These are phyloP conservation scores for Echinochloa phyllopogon DNA, from an alignment of 176 grass and related monocot species.

Conservation along the genomic window DNA sequence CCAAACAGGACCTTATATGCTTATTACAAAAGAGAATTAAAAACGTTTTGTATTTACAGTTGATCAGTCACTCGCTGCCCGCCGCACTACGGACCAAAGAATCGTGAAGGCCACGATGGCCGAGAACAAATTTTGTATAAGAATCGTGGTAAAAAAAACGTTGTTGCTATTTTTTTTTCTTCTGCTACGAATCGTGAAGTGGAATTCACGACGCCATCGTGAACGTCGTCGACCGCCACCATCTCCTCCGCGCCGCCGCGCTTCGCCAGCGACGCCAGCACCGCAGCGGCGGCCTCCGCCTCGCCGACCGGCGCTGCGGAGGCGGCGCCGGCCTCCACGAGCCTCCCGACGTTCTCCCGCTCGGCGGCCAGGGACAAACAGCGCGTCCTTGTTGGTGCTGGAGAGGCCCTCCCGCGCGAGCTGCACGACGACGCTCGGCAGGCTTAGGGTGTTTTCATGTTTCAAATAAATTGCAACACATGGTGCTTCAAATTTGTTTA, in stretches of 20 bases:
- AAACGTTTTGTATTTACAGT: slow-evolving; percentile 47
- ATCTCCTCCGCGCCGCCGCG: slow-evolving; percentile 85
- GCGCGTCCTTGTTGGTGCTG: slow-evolving; percentile 80
- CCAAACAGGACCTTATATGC: no score
- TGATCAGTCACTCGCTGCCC: slow-evolving; percentile 23
- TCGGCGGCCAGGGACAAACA: slow-evolving; percentile 77
- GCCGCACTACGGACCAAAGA: slow-evolving; percentile 27
- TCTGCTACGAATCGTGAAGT: slow-evolving; percentile 19
- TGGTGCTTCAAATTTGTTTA: no score
- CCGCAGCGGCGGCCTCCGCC: slow-evolving; percentile 62
- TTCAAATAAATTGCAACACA: no score
- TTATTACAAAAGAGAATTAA: background rate
- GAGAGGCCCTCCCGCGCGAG: slow-evolving; percentile 58
- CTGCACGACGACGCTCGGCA: slow-evolving; percentile 57
- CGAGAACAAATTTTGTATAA: slow-evolving; percentile 54
- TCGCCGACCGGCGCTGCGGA: slow-evolving; percentile 44
- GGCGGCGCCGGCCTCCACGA: slow-evolving; percentile 62
- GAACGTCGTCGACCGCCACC: slow-evolving; percentile 41
- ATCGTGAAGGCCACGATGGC: slow-evolving; percentile 13
- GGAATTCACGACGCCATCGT: slow-evolving; percentile 31
- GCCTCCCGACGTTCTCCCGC: slow-evolving; percentile 69
- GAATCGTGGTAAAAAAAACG: background rate
- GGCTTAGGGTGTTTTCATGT: no score
- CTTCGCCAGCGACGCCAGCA: slow-evolving; percentile 69
- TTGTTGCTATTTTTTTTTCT: background rate